phyloP scores from a whole-genome alignment of 139 green algal genomes.

The Closterium sp. region DNA sequence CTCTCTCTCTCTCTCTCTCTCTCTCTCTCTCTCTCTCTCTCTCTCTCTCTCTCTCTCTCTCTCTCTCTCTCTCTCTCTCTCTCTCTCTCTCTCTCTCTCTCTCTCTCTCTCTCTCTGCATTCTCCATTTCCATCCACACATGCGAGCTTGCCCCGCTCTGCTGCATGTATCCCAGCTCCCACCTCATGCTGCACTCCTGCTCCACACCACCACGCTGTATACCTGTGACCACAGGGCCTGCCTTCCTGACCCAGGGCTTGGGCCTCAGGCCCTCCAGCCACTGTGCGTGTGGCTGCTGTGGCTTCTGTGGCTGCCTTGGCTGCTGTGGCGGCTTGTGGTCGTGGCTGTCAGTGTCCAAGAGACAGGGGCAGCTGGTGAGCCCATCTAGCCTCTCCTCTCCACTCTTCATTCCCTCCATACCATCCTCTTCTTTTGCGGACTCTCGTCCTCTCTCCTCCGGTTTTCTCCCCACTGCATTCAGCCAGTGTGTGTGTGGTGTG shows the following conservation, averaged over 20 bases:
- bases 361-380: background rate
- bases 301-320: background rate
- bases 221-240: background rate
- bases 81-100: background rate
- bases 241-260: background rate
- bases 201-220: background rate
- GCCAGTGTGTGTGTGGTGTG: no score
- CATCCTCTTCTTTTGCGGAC: background rate
- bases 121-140: no score
- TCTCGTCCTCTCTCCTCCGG: background rate
- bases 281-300: background rate
- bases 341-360: background rate
- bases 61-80: background rate
- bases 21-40: no score
- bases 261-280: background rate
- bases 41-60: background rate
- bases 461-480: no score
- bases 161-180: background rate
- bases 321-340: background rate
- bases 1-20: background rate
- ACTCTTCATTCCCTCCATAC: background rate
- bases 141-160: no score
- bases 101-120: background rate
- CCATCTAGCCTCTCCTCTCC: background rate
- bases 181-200: background rate